These are phyloP conservation scores for Chondrostereum purpureum DNA, from an alignment of 1,284 basidiomycete genomes.

Conservation along the genomic window DNA sequence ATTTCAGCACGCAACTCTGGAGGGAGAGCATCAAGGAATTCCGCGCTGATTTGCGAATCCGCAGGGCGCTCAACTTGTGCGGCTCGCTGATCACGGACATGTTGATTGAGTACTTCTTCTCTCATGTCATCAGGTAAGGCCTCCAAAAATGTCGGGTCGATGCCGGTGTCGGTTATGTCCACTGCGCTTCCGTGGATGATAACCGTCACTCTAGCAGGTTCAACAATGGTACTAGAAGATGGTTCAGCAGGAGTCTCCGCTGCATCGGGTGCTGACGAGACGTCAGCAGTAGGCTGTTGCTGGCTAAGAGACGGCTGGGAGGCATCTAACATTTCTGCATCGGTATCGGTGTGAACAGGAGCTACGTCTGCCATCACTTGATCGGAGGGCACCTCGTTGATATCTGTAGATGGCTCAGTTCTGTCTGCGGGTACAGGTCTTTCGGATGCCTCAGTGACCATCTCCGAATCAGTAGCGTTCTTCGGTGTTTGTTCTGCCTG, in stretches of 20 bases:
- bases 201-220: conserved; percentile 65
- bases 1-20: conserved; percentile 96
- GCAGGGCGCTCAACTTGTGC: conserved; percentile 65
- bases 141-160: conserved; percentile 97
- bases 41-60: conserved; percentile 85
- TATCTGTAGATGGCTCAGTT: neutral
- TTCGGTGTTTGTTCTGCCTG: conserved; percentile 23
- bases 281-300: conserved; percentile 14
- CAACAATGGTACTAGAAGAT: conserved; percentile 14
- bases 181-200: conserved; percentile 89
- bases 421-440: neutral
- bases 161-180: conserved; percentile 98
- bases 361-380: conserved; percentile 22
- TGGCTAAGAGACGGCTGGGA: conserved; percentile 13
- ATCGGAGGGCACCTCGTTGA: conserved; percentile 12
- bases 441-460: neutral
- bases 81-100: conserved; percentile 86
- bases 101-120: conserved; percentile 96
- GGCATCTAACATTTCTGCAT: conserved; percentile 39
- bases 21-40: conserved; percentile 95
- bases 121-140: conserved; percentile 98
- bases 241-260: conserved; percentile 20
- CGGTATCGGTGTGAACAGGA: conserved; percentile 21
- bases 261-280: conserved; percentile 16
- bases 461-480: neutral